Percentiles rank a stretch among this genome's conserved stretches.
These are phyloP conservation scores for Helicocarpus griseus DNA, from an alignment of 2,329 filamentous ascomycete genomes.

Conservation along the genomic window DNA sequence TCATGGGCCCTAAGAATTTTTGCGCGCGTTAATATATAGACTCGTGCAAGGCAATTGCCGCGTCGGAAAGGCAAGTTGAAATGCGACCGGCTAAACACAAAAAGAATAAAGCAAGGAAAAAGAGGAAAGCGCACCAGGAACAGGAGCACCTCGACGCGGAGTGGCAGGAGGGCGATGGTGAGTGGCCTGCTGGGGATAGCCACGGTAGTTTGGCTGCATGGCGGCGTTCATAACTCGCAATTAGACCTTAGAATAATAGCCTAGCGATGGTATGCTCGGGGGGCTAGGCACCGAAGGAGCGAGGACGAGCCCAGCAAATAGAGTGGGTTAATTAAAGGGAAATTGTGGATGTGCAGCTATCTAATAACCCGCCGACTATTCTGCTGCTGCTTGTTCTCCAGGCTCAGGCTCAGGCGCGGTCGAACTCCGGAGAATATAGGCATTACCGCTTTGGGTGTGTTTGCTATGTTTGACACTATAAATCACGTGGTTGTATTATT, in stretches of 20 bases:
- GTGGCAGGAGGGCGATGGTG: constrained; percentile 32
- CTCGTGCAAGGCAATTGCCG: not conserved
- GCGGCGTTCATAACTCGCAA: constrained; percentile 22
- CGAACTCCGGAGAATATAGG: not conserved
- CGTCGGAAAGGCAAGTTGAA: no score
- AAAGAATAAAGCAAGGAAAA: not conserved
- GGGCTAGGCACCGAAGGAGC: not conserved
- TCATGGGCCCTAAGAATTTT: constrained; percentile 9
- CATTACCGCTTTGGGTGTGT: not conserved
- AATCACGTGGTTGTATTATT: not conserved
- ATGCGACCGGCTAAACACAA: no score
- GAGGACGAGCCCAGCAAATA: not conserved
- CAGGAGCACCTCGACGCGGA: constrained; percentile 30
- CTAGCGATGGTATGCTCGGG: no score
- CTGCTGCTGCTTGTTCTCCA: not conserved
- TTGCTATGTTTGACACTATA: not conserved
- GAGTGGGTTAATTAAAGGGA: not conserved
- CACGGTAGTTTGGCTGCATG: constrained; percentile 35
- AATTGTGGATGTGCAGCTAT: constrained; percentile 1
- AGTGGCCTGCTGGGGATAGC: constrained; percentile 26
- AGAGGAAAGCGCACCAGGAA: constrained; percentile 25
- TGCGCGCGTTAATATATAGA: not conserved
- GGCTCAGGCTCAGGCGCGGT: not conserved
- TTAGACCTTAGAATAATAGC: no score
- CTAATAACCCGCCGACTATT: not conserved